A percentile compares a stretch with the other conserved stretches of the same genome.
These are phyloP conservation scores for Aspergillus quadricinctus DNA, from an alignment of 2,329 filamentous ascomycete species.

Conservation along the genomic window DNA sequence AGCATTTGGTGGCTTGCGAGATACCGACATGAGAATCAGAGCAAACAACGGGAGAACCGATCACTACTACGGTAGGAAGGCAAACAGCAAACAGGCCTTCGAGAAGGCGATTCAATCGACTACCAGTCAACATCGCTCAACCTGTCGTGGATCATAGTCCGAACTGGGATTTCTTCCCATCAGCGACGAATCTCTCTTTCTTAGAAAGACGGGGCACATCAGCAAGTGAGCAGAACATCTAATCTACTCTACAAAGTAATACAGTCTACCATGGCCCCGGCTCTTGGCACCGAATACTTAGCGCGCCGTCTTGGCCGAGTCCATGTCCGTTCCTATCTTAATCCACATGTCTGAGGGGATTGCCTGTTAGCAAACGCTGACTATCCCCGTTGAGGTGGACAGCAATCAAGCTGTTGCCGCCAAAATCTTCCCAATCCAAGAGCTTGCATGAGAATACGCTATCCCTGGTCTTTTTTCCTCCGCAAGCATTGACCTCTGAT, in stretches of 20 bases:
- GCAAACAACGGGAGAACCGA: background rate
- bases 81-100: no score
- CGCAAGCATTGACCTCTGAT: slow-evolving; percentile 12
- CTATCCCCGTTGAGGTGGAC: slow-evolving; percentile 1
- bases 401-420: slow-evolving; percentile 23
- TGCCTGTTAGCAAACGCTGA: background rate
- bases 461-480: background rate
- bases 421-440: slow-evolving; percentile 5
- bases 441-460: background rate
- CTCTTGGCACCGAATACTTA: background rate
- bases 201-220: background rate
- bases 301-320: background rate
- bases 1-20: background rate
- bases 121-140: background rate
- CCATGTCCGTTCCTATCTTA: background rate
- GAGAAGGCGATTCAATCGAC: background rate
- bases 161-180: background rate
- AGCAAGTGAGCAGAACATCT: background rate
- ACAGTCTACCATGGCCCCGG: background rate
- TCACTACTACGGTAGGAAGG: background rate
- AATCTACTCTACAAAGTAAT: background rate
- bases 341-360: background rate
- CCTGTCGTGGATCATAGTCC: background rate
- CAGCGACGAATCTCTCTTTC: no score
- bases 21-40: background rate